Base-by-base conservation (phyloP, 805 yeast genomes). In the Metschnikowia noctiluminum region DNA sequence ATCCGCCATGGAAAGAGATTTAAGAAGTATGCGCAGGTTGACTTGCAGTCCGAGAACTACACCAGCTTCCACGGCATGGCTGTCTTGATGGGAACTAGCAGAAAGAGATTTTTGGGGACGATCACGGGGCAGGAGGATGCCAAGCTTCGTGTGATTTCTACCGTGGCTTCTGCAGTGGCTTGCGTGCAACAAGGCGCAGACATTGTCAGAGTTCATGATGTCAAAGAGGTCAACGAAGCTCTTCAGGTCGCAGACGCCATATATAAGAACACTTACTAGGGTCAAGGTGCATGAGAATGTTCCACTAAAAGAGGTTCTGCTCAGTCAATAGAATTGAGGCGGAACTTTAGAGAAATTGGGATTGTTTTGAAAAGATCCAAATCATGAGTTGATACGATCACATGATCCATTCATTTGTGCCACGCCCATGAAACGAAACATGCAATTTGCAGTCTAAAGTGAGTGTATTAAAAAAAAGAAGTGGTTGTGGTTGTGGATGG, bases 191-290 rank as follows among this genome's bases (percentile, higher is more conserved):
- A 79, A 57, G 84, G 85, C 1, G 75, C 88, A 0, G 92, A 90
- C 62, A 82, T 94, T 16, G 87, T 92, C 1, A 72, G 99, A 40
- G 96, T 91, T 3, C 99, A 92, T 64, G 95, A 92, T 63, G 87
- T 85, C 35, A 72, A 68, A 51, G 85, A 79, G 50, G 81, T 70
- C 52, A 66, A 62, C 30, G 63, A 70, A 46, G 71, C 71, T 14
- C 62, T 81, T 16, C 65, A 71, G 27, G 72, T 86, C 54, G 89
- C 89, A 3, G 96, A 91, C 68, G 90, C 91, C 0, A 73, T 88
- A 34, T 85, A 85, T 60, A 51, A 45, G 28, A 45, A 43, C 10
- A 40, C 43, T 7, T 40, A 36, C 7, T 46, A 11, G 26, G 44
- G 15, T 21, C 13, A 7, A 21, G 74, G 49, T 13, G 44, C 32